Evolutionary conservation across 2,329 filamentous ascomycete genomes (phyloP), one percentile per base, ranked within the genome.

Genomic region (Dactylellina haptotyla): DNA sequence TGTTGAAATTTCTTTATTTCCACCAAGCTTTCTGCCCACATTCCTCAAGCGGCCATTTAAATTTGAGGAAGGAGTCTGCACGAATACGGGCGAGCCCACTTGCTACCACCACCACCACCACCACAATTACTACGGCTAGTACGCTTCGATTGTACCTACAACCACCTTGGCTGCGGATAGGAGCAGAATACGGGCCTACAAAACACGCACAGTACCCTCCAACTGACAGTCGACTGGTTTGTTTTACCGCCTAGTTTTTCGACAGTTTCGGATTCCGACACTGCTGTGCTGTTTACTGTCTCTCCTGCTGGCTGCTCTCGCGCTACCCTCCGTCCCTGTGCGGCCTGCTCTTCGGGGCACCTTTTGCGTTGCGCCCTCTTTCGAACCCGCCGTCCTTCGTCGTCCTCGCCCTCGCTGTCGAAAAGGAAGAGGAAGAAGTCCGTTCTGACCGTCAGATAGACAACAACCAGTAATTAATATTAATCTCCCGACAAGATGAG

Each of bases 41-140:
- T 72, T 73, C 69, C 69, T 73, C 61, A 66, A 73, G 69, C 61
- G 61, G 69, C 61, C 54, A 61, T 66, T 61, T 48, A 46, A 56
- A 65, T 50, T 50, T 26, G 57, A 50, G 46, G 46, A 50, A 53
- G 43, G 32, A 51, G 46, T 62, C 58, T 23, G 28, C 41, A 30
- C 12, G 8, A 14, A 23, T 10, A 14, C 28, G 5, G 3, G 32
- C 50, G 18, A 8, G 48, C 23, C 32, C 43, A 16, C 23, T 9
- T 54, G 39, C 34, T 34, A 45, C 32, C 30, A 34, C 6, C 30
- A 34, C 6, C 30, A 34, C 6, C 30, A 34, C 6, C 30, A 34
- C 6, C 30, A 34, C 30, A 6, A 34, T 14, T 34, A 34, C 30
- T 34, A 34, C 41, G 20, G 8, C 41, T 45, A n/a, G 9, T 8